A percentile compares a stretch with the other conserved stretches of the same genome.
phyloP scores from a whole-genome alignment of 176 grass and related monocot species.

The Bromus sterilis region DNA sequence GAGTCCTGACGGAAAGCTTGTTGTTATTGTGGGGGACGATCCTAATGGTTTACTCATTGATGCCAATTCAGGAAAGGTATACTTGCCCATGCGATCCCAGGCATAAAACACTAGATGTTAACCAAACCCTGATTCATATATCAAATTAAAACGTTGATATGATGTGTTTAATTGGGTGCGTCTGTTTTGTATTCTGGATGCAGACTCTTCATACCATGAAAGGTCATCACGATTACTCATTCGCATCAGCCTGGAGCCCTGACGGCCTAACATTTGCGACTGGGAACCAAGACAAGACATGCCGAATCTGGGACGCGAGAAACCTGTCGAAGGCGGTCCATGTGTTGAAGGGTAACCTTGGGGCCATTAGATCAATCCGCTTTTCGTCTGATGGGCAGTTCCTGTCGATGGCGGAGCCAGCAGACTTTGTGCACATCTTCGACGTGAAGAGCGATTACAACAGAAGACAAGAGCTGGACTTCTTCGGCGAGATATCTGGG shows the following conservation, averaged over 20 bases:
- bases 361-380: conserved; percentile 79
- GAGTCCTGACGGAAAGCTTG: conserved; percentile 82
- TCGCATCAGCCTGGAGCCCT: conserved; percentile 92
- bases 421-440: conserved; percentile 87
- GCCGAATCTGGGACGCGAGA: conserved; percentile 82
- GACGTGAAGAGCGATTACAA: conserved; percentile 68
- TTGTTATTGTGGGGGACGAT: conserved; percentile 81
- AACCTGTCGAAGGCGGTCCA: conserved; percentile 74
- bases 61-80: conserved; percentile 94
- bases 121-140: background rate
- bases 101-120: background rate
- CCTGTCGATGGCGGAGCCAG: conserved; percentile 93
- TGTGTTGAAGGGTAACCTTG: conserved; percentile 79
- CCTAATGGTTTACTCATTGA: conserved; percentile 76
- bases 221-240: conserved; percentile 83
- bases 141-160: conserved; percentile 9
- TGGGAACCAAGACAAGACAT: conserved; percentile 98
- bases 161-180: background rate
- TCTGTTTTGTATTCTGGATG: conserved; percentile 25
- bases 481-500: conserved; percentile 94
- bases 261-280: conserved; percentile 85
- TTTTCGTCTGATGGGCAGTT: conserved; percentile 86
- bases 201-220: conserved; percentile 67
- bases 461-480: conserved; percentile 81
- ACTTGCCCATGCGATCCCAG: background rate